Conservation (phyloP, 495 filamentous ascomycete species). For the Chaetomium fimeti region DNA sequence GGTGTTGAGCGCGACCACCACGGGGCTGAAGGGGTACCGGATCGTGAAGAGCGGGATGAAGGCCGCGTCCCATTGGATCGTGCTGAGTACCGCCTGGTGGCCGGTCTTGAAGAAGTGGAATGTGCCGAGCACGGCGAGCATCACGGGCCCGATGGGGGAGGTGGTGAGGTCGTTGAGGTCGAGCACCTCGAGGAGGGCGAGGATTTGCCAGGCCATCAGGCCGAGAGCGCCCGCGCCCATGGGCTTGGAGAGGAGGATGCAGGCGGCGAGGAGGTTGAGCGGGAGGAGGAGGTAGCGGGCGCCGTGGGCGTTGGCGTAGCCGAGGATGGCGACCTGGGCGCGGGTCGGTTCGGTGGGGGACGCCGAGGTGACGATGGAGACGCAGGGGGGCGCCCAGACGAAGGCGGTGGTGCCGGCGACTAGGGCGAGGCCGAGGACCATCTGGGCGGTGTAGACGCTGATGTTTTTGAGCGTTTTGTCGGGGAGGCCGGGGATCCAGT, state of each 20-base stretch:
- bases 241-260: constrained; percentile 84
- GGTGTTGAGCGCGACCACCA: constrained; percentile 79
- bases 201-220: constrained; percentile 77
- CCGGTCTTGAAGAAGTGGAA: constrained; percentile 98
- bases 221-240: constrained; percentile 86
- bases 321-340: constrained; percentile 72
- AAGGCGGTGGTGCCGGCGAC: constrained; percentile 65
- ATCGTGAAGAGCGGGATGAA: constrained; percentile 85
- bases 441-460: constrained; percentile 72
- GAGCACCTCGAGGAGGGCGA: constrained; percentile 83
- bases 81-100: constrained; percentile 83
- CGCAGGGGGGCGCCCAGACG: constrained; percentile 70
- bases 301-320: constrained; percentile 89
- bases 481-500: constrained; percentile 68
- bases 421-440: constrained; percentile 71
- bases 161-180: constrained; percentile 68
- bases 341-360: constrained; percentile 39
- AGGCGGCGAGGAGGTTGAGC: constrained; percentile 68
- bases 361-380: constrained; percentile 54
- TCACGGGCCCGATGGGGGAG: constrained; percentile 75
- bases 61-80: constrained; percentile 95
- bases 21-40: constrained; percentile 83
- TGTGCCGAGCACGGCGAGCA: constrained; percentile 80
- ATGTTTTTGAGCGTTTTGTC: constrained; percentile 64
- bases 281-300: constrained; percentile 86